Conservation (phyloP, 78 protist genomes). For the Anaeramoeba flamelloides region DNA sequence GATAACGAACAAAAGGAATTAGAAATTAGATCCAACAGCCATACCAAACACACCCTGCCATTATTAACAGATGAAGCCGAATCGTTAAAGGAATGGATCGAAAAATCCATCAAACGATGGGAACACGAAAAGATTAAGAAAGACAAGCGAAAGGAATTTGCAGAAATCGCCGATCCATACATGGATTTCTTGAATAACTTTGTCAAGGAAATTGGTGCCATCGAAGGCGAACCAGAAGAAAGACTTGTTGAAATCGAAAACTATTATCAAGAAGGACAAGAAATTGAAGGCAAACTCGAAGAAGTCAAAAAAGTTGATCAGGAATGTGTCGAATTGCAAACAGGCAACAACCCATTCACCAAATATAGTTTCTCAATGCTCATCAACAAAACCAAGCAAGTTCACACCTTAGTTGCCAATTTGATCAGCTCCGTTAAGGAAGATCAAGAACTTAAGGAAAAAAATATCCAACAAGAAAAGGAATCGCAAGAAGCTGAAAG, state of each 20-base stretch:
- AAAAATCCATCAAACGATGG: too few species aligned
- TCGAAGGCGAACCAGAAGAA: not conserved
- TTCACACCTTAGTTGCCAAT: not conserved
- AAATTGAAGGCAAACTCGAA: not conserved
- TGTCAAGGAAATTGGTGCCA: not conserved
- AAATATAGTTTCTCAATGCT: not conserved
- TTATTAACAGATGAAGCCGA: too few species aligned
- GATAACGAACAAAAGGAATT: not conserved
- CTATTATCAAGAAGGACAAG: not conserved
- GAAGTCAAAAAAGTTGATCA: not conserved
- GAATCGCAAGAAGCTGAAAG: not conserved
- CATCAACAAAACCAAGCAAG: not conserved
- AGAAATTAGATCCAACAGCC: not conserved
- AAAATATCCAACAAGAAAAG: not conserved
- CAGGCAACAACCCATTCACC: not conserved
- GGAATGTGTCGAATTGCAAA: not conserved
- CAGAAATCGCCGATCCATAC: not conserved
- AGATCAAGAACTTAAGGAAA: not conserved
- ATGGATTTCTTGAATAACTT: not conserved
- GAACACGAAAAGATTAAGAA: too few species aligned
- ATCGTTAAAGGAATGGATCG: too few species aligned
- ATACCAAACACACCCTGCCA: not conserved
- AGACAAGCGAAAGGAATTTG: not conserved
- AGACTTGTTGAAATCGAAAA: not conserved
- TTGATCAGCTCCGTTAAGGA: not conserved